phyloP scores from a whole-genome alignment of 495 filamentous ascomycete species.

The Jackrogersella minutella region DNA sequence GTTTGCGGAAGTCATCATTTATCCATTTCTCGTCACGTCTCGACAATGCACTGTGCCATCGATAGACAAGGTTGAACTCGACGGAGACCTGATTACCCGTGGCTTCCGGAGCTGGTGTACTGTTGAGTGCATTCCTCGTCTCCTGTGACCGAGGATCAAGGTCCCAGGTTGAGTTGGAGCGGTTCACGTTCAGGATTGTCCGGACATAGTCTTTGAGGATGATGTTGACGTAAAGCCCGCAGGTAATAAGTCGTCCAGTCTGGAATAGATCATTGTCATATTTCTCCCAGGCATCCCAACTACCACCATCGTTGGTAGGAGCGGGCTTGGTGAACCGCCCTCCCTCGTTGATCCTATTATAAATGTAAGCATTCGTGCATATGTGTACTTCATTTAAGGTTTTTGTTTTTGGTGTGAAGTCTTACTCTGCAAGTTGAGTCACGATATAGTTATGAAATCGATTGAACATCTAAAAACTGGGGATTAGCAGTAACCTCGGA shows the following conservation, averaged over 20 bases:
- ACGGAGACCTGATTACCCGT: constrained; percentile 79
- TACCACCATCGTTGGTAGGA: constrained; percentile 53
- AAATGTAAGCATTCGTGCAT: constrained; percentile 2
- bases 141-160: constrained; percentile 74
- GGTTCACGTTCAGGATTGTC: constrained; percentile 81
- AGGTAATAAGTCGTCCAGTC: constrained; percentile 78
- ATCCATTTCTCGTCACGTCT: constrained; percentile 71
- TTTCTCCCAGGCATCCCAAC: constrained; percentile 69
- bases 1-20: constrained; percentile 57
- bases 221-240: constrained; percentile 86
- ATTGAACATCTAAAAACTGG: constrained; percentile 61
- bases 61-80: constrained; percentile 71
- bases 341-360: constrained; percentile 69
- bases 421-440: constrained; percentile 63
- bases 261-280: constrained; percentile 88
- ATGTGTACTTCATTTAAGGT: neutral
- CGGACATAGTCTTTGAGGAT: constrained; percentile 84
- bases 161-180: constrained; percentile 79
- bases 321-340: constrained; percentile 71
- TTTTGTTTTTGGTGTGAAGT: neutral
- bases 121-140: constrained; percentile 63
- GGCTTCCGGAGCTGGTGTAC: constrained; percentile 60
- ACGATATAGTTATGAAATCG: constrained; percentile 85
- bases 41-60: constrained; percentile 73
- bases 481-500: neutral